Evolutionary conservation across 768 basidiomycete species (phyloP).

Genomic region (Suillus bovinus): DNA sequence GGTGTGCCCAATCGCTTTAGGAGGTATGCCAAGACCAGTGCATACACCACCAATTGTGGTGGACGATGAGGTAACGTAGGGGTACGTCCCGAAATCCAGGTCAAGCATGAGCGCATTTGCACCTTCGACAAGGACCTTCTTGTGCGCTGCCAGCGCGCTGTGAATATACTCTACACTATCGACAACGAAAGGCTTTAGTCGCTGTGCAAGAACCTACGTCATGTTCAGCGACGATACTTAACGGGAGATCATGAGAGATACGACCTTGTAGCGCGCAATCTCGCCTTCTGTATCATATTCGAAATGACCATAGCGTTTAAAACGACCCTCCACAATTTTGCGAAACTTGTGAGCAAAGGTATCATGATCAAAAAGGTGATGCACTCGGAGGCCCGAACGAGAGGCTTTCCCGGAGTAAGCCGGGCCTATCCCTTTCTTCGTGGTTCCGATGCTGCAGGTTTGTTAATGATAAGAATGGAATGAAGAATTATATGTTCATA

Average conservation of each 20-base stretch:
- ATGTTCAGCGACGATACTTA: neutral
- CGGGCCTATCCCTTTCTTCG: constrained; percentile 97
- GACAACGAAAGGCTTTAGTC: constrained; percentile 84
- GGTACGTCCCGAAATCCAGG: constrained; percentile 97
- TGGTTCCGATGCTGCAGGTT: constrained; percentile 84
- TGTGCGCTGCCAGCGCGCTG: constrained; percentile 69
- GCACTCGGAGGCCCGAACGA: constrained; percentile 91
- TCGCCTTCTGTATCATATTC: constrained; percentile 99
- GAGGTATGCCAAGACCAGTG: constrained; percentile 97
- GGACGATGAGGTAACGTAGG: constrained; percentile 93
- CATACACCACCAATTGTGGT: constrained; percentile 95
- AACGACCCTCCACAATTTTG: constrained; percentile 92
- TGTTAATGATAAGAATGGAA: neutral
- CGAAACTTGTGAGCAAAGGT: constrained; percentile 92
- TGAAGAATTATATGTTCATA: constrained; percentile 24
- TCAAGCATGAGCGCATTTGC: constrained; percentile 99
- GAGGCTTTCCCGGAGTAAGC: constrained; percentile 98
- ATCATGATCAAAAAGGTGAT: constrained; percentile 89
- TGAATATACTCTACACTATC: constrained; percentile 90
- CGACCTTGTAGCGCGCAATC: constrained; percentile 87
- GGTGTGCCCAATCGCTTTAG: constrained; percentile 79
- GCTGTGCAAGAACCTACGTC: constrained; percentile 72
- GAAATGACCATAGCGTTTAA: constrained; percentile 97
- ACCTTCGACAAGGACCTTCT: constrained; percentile 90
- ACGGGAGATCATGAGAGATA: neutral